Evolutionary conservation across 139 green algal species (phyloP), one percentile per base, ranked within the genome.

Genomic region (Chlamydomonas applanata): DNA sequence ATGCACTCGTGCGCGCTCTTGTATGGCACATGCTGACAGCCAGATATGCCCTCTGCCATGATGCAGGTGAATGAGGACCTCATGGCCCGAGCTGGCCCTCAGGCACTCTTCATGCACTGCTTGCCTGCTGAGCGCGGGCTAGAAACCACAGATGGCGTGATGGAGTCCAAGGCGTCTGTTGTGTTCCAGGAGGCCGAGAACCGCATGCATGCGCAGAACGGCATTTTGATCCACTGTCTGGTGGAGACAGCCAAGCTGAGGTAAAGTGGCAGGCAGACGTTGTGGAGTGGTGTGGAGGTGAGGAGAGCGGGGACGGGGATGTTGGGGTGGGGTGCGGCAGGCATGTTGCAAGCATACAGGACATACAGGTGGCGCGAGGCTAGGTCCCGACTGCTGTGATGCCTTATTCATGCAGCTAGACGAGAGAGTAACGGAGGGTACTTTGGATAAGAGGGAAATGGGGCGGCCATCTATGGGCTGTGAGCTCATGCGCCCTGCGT

Each of bases 41-140:
- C 9, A 27, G 4, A 14, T 61, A 61, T 61, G 53, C 5, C 53
- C 7, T 61, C 14, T 32, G 53, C n/a, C n/a, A n/a, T n/a, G n/a
- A n/a, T n/a, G 40, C 90, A 97, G 90, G 93, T 99, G 36, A 93
- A 94, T 57, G 87, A 95, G 76, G 77, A 80, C 22, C 80, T 99
- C 78, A 98, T 99, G 94, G 81, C 71, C 17, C 71, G 81, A 33
- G 94, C 95, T 1, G 94, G 92, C 1, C 77, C 86, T n/a, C 82
- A 98, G 34, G 90, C 88, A 17, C 87, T 90, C 25, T 99, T 99
- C 89, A 93, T 99, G 92, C 96, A 99, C 86, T 99, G 96, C 84
- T 78, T 99, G 44, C 96, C 96, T 24, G 96, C 96, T 2, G 94
- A 98, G 87, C 82, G 94, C 49, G 94, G 93, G 25, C 76, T 91